A percentile compares a stretch with the other conserved stretches of the same genome.
phyloP scores from a whole-genome alignment of 768 basidiomycete genomes.

The Strobilomyces confusus region DNA sequence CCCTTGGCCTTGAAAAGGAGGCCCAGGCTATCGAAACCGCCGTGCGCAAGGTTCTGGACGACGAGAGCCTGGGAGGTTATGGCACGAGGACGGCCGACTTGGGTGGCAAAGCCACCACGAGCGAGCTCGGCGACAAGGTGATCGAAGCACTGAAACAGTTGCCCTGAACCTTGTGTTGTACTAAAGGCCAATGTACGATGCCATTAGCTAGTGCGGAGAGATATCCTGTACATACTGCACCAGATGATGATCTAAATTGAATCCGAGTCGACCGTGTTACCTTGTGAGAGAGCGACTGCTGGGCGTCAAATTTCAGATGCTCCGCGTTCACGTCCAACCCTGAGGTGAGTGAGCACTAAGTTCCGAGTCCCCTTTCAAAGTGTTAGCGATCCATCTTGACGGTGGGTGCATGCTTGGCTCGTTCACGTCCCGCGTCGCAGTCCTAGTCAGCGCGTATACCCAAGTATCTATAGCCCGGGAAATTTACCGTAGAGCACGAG shows the following conservation, averaged over 20 bases:
- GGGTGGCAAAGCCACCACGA: constrained; percentile 72
- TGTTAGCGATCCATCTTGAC: not conserved
- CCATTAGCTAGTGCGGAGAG: not conserved
- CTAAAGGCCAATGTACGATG: not conserved
- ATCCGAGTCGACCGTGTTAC: not conserved
- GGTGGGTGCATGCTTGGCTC: too few relatives aligned
- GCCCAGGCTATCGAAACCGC: constrained; percentile 85
- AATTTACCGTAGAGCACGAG: too few relatives aligned
- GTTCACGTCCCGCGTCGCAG: too few relatives aligned
- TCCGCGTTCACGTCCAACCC: too few relatives aligned
- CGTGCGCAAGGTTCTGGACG: constrained; percentile 87
- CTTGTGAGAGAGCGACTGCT: too few relatives aligned
- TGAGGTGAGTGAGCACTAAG: too few relatives aligned
- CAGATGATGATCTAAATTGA: not conserved
- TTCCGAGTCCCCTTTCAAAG: too few relatives aligned
- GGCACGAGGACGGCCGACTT: constrained; percentile 85
- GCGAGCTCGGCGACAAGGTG: constrained; percentile 80
- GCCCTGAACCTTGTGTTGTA: constrained; percentile 34
- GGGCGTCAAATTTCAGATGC: too few relatives aligned
- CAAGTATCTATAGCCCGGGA: too few relatives aligned
- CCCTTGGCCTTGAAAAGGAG: constrained; percentile 81
- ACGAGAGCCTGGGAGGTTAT: constrained; percentile 59
- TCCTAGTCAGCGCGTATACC: too few relatives aligned
- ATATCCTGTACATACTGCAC: not conserved
- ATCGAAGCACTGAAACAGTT: constrained; percentile 64